Conservation (phyloP, 805 yeast species). For the Suhomyces kilbournensis region DNA sequence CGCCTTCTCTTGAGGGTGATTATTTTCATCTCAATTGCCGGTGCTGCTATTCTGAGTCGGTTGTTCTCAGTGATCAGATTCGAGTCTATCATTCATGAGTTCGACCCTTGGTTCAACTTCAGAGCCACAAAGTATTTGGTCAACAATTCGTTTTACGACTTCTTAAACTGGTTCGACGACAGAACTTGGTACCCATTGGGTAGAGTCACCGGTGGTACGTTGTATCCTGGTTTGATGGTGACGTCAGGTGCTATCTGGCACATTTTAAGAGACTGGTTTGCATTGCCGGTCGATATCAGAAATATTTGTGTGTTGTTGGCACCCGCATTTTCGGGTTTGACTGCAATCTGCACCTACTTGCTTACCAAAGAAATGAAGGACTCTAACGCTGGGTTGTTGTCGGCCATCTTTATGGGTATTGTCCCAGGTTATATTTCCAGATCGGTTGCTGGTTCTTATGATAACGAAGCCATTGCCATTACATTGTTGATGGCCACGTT, state of each 20-base stretch:
- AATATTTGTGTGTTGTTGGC: conserved; percentile 95
- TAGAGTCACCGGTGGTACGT: conserved; percentile 97
- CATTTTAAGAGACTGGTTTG: conserved; percentile 53
- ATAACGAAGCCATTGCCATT: conserved; percentile 98
- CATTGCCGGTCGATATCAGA: conserved; percentile 89
- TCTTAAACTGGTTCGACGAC: conserved; percentile 97
- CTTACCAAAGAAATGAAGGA: conserved; percentile 90
- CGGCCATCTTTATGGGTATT: conserved; percentile 94
- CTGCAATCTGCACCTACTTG: conserved; percentile 85
- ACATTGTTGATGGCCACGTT: conserved; percentile 93
- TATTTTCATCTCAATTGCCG: conserved; percentile 75
- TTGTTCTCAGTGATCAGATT: conserved; percentile 94
- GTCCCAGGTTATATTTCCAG: conserved; percentile 98
- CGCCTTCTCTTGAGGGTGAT: conserved; percentile 54
- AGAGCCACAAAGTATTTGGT: conserved; percentile 94
- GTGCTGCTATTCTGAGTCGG: conserved; percentile 89
- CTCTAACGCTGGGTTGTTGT: conserved; percentile 81
- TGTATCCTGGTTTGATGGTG: conserved; percentile 98
- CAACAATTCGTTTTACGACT: conserved; percentile 78
- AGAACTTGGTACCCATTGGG: conserved; percentile 99
- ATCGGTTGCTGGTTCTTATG: conserved; percentile 98
- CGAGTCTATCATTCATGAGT: conserved; percentile 96
- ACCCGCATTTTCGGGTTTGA: conserved; percentile 91
- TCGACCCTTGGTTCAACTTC: conserved; percentile 95
- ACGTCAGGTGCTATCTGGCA: conserved; percentile 91